Conservation (phyloP, 164 flowering plant genomes). For the Warburgia ugandensis region DNA sequence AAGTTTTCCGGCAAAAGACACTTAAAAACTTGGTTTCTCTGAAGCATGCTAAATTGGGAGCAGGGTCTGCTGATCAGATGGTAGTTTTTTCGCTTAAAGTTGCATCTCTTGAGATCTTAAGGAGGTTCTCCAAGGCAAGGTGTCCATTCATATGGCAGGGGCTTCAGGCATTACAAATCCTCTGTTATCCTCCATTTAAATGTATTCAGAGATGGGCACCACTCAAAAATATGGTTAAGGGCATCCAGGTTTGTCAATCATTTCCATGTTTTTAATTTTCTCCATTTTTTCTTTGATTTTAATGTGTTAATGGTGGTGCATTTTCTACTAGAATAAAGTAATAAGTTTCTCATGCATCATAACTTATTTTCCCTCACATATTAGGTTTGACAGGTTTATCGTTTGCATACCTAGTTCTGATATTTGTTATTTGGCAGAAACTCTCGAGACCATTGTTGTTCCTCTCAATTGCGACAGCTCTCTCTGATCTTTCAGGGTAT, state of each 20-base stretch:
- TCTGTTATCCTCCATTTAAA: constrained; percentile 79
- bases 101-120: constrained; percentile 57
- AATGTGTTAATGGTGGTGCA: too few relatives aligned
- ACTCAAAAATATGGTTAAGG: constrained; percentile 43
- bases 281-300: too few relatives aligned
- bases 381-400: too few relatives aligned
- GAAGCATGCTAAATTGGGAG: constrained; percentile 18
- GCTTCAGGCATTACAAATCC: constrained; percentile 65
- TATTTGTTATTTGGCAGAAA: too few relatives aligned
- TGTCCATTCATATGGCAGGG: constrained; percentile 69
- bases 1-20: constrained; percentile 11
- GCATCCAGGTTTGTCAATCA: constrained; percentile 55
- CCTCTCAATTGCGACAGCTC: constrained; percentile 64
- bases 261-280: background rate
- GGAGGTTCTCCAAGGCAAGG: constrained; percentile 67
- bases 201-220: constrained; percentile 81
- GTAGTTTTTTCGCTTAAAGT: constrained; percentile 59
- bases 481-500: constrained; percentile 39
- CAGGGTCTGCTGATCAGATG: constrained; percentile 29
- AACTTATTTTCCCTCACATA: too few relatives aligned
- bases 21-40: constrained; percentile 16
- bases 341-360: too few relatives aligned
- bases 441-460: constrained; percentile 69
- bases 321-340: too few relatives aligned
- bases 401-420: too few relatives aligned